These are phyloP conservation scores for Pseudogymnoascus verrucosus DNA, from an alignment of 2,329 filamentous ascomycete species.

Conservation along the genomic window DNA sequence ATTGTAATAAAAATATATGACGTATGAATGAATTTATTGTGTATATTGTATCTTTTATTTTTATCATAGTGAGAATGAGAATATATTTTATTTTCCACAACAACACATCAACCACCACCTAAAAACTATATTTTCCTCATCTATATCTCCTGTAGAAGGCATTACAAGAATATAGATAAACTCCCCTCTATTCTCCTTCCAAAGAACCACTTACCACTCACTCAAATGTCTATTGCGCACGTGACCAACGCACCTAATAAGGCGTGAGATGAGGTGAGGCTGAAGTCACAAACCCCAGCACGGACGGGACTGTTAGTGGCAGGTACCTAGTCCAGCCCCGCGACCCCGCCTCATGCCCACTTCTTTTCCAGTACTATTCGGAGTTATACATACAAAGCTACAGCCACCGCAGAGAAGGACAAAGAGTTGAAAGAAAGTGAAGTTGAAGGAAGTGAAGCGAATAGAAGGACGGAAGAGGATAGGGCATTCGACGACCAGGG, in stretches of 20 bases:
- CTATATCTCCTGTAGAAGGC: background rate
- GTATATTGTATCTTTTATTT: background rate
- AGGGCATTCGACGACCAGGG: background rate
- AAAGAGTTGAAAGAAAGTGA: background rate
- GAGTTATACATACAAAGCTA: background rate
- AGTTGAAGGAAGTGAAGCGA: background rate
- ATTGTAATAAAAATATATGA: background rate
- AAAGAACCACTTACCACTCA: background rate
- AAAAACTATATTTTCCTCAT: background rate
- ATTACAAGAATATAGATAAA: background rate
- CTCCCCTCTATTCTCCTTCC: background rate
- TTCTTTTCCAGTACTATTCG: background rate
- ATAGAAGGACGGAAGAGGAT: background rate
- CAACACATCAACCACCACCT: background rate
- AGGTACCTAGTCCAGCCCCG: constrained; percentile 3
- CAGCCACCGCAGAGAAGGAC: background rate
- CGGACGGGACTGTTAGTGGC: constrained; percentile 2
- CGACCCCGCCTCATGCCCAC: constrained; percentile 5
- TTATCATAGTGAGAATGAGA: background rate
- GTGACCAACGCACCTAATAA: background rate
- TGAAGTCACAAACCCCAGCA: background rate
- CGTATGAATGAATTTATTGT: background rate
- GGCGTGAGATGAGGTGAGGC: constrained; percentile 6
- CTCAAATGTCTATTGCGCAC: background rate
- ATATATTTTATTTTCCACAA: background rate